Conservation (phyloP, 2,329 filamentous ascomycete species). For the Xylariaceae sp. region DNA sequence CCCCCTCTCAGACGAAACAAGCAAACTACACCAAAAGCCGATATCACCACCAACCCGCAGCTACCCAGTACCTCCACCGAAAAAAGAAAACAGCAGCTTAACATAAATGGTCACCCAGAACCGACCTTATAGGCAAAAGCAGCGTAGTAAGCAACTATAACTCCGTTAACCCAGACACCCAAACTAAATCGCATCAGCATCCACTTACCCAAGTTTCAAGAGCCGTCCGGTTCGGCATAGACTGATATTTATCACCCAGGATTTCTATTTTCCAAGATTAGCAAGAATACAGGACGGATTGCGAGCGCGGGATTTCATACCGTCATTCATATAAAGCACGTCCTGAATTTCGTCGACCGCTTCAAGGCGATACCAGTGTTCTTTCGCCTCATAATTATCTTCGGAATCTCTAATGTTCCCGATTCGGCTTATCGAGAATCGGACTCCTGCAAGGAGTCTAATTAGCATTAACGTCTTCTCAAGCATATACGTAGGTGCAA, state of each 20-base stretch:
- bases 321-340: slow-evolving; percentile 14
- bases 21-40: too few species aligned
- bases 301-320: background rate
- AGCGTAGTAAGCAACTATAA: slow-evolving; percentile 16
- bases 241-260: slow-evolving; percentile 14
- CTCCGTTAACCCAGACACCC: too few species aligned
- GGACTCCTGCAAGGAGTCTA: slow-evolving; percentile 9
- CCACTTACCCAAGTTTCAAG: slow-evolving; percentile 17
- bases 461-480: background rate
- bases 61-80: too few species aligned
- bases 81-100: too few species aligned
- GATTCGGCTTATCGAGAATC: slow-evolving; percentile 17
- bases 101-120: slow-evolving; percentile 9
- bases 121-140: slow-evolving; percentile 16
- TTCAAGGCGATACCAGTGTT: slow-evolving; percentile 11
- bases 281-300: too few species aligned
- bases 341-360: slow-evolving; percentile 11
- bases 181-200: background rate
- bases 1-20: too few species aligned
- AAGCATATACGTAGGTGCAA: too few species aligned
- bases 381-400: slow-evolving; percentile 6
- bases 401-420: slow-evolving; percentile 16
- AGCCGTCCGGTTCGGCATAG: slow-evolving; percentile 11
- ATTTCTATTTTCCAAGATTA: slow-evolving; percentile 11
- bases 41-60: too few species aligned